Evolutionary conservation across 495 filamentous ascomycete genomes (phyloP).

Genomic region (Neurospora sp.): DNA sequence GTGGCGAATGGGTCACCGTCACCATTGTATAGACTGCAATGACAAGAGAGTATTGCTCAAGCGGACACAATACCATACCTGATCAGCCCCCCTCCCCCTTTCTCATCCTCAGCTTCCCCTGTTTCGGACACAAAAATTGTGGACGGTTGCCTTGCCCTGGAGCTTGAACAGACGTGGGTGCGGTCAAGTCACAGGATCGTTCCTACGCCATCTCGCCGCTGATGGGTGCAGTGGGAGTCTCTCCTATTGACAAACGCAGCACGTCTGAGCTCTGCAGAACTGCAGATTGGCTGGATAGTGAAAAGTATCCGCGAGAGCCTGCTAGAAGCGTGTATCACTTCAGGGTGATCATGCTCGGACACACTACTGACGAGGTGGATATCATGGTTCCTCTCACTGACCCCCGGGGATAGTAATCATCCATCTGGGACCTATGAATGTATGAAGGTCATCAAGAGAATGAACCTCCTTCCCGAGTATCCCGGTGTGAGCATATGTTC

Average conservation of each 20-base stretch:
- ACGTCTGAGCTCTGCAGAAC: background rate
- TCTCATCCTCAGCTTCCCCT: background rate
- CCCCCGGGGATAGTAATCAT: too few species aligned
- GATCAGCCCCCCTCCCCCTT: conserved; percentile 34
- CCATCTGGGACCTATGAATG: too few species aligned
- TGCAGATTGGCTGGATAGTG: background rate
- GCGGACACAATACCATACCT: conserved; percentile 49
- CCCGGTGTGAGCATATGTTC: background rate
- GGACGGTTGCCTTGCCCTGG: background rate
- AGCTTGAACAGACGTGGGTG: background rate
- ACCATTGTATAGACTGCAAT: background rate
- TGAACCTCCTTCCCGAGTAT: background rate
- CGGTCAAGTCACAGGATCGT: background rate
- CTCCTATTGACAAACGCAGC: background rate
- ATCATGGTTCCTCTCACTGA: too few species aligned
- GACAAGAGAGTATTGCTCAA: conserved; percentile 1
- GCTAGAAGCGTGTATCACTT: background rate
- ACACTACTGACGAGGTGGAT: background rate
- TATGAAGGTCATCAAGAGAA: background rate
- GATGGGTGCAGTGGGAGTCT: background rate
- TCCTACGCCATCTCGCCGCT: background rate
- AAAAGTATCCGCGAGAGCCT: background rate
- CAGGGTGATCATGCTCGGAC: background rate
- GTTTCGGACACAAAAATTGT: background rate
- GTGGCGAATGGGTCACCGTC: background rate